Evolutionary conservation across 1,284 basidiomycete species (phyloP).

Genomic region (Ceratorhiza oryzae-sativae): DNA sequence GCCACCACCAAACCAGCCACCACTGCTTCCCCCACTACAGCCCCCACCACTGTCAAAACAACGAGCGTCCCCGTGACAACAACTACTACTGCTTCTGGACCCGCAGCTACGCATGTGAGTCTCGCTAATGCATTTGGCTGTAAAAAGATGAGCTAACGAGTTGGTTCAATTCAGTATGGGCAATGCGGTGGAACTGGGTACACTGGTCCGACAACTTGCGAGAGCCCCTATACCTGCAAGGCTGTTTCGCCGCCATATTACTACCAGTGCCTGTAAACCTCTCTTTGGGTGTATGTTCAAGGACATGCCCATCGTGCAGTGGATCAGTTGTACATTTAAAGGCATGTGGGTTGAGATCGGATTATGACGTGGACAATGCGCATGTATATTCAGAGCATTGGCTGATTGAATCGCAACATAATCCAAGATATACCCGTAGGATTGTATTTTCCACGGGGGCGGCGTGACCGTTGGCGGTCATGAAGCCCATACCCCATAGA

Average conservation of each 20-base stretch:
- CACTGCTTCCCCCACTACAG: background rate
- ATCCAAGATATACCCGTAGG: too few species aligned
- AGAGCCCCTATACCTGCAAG: constrained; percentile 28
- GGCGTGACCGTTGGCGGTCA: too few species aligned
- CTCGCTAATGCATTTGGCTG: background rate
- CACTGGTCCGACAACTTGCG: constrained; percentile 34
- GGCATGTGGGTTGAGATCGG: background rate
- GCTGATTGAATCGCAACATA: too few species aligned
- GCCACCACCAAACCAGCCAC: constrained; percentile 3
- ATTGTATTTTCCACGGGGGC: too few species aligned
- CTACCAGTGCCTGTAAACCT: constrained; percentile 38
- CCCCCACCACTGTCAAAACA: background rate
- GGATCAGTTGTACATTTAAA: background rate
- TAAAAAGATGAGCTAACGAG: background rate
- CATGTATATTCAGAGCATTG: too few species aligned
- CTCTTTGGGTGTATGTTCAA: background rate
- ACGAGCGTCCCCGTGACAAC: constrained; percentile 26
- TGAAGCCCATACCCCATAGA: too few species aligned
- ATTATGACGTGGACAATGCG: too few species aligned
- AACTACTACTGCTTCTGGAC: constrained; percentile 16
- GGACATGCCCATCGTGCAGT: background rate
- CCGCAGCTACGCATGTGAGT: constrained; percentile 14
- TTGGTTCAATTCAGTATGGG: background rate
- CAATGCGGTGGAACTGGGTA: constrained; percentile 31
- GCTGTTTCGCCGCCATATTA: constrained; percentile 29